phyloP scores from a whole-genome alignment of 225 moss, liverwort and hornwort species.

The Rhytidiadelphus loreus region DNA sequence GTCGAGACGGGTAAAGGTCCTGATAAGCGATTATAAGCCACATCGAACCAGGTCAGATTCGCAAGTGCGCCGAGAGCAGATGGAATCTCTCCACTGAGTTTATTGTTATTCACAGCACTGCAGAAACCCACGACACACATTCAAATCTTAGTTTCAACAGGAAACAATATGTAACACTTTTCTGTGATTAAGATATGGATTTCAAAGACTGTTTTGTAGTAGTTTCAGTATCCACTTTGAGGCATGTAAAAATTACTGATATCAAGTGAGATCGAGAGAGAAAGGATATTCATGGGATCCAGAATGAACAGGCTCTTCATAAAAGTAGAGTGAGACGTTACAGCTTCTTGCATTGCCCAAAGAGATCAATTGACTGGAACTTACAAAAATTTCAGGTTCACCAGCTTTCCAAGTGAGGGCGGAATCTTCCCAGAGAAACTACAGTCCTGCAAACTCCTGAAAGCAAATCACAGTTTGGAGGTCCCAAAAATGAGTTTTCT shows the following conservation, averaged over 20 bases:
- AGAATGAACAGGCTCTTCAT: neutral
- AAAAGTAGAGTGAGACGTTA: neutral
- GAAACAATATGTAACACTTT: neutral
- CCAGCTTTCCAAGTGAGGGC: neutral
- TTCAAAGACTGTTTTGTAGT: neutral
- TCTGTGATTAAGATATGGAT: neutral
- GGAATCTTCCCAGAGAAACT: conserved; percentile 10
- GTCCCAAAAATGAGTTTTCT: neutral
- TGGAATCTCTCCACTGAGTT: conserved; percentile 15
- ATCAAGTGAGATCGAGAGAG: neutral
- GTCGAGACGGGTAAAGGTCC: conserved; percentile 27
- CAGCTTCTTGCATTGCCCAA: neutral
- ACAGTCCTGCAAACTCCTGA: conserved; percentile 31
- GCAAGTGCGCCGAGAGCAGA: conserved; percentile 17
- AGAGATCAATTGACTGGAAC: neutral
- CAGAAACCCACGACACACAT: neutral
- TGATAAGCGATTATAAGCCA: conserved; percentile 12
- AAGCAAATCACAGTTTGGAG: neutral
- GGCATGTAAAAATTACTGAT: neutral
- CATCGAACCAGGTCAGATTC: conserved; percentile 19
- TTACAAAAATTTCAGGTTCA: conserved; percentile 14
- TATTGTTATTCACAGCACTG: conserved; percentile 31
- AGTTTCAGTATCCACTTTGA: neutral
- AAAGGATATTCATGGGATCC: neutral
- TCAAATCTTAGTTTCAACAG: neutral